Evolutionary conservation across 1,284 basidiomycete genomes (phyloP), one percentile per base, ranked within the genome.

Genomic region (Microbotryomycetes sp.): DNA sequence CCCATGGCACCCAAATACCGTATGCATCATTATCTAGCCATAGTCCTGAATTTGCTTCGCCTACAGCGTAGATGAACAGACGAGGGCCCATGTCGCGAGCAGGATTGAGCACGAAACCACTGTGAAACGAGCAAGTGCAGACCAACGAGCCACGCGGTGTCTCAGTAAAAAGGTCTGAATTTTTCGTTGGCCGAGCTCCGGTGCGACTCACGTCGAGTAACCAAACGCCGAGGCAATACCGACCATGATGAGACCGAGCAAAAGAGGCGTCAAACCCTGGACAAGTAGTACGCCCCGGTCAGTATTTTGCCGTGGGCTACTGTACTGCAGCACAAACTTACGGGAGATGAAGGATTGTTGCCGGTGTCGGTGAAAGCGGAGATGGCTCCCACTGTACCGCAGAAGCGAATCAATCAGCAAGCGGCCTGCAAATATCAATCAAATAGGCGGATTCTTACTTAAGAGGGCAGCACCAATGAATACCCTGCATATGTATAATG

Each of bases 61-160:
- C 32, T 16, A 49, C 58, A 12, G 49, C 50, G 48, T 82, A 80
- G 1, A 82, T 82, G 69, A 84, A 75, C 53, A 86, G 73, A 3
- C 84, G 76, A 0, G 84, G 84, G 9, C 84, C 84, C 5, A 84
- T 75, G 71, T 86, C 85, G 65, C 85, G 80, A 3, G 84, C 84
- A 14, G 83, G 83, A 69, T 85, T 86, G 52, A 86, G 75, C 2
- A 82, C 82, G 67, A 79, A 83, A n/a, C 81, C 65, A 4, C 85
- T 86, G 67, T 86, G 80, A n/a, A n/a, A n/a, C n/a, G n/a, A n/a
- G n/a, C n/a, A n/a, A n/a, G n/a, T n/a, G n/a, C n/a, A n/a, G n/a
- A 77, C 81, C 79, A 15, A 84, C 84, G 50, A 86, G 76, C 19
- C 75, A 75, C 0, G n/a, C n/a, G n/a, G n/a, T n/a, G n/a, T n/a